Base-by-base conservation (phyloP, 2,329 filamentous ascomycete species). In the Graphilbum ipis-grandicollis region DNA sequence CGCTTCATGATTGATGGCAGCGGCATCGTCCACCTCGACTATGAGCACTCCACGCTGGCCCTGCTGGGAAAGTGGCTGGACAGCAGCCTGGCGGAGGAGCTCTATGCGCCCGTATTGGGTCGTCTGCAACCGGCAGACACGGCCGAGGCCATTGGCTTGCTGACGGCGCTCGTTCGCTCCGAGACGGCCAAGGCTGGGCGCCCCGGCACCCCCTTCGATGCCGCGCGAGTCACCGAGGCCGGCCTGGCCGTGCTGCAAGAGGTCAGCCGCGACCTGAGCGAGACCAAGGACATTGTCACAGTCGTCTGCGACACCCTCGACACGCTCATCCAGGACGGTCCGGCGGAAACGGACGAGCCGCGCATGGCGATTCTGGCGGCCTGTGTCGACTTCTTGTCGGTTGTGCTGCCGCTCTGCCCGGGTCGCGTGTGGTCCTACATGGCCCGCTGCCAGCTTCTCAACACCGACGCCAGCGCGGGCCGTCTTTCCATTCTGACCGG, bases 341-440 rank as follows among this genome's bases (percentile, higher is more conserved):
- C 61, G 18, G 53, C 56, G 13, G 62, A 67, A 28, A 65, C 70
- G n/a, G 73, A 75, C 30, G 70, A 73, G 10, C 57, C 76, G 31
- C 70, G 75, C 26, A 64, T 92, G 21, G 65, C 77, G 2, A 67
- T 86, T 34, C 54, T 77, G 39, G 61, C 63, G 10, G 73, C 80
- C 19, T 93, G 84, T 51, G 58, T 86, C 18, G 77, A 84, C 37
- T 94, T 96, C 48, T 60, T 93, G 28, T 70, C 79, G 46, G 73
- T 78, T 3, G 60, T 92, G 15, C 56, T 90, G 19, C 65, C 68
- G 47, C 79, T 69, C n/a, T 72, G 79, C 36, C 88, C 90, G 1
- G 80, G 79, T 39, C 69, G 86, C 41, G 75, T 93, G 6, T 96
- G 90, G 86, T 85, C 88, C 4, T 82, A 88, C 52, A 68, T 98